Conservation (phyloP, 768 basidiomycete genomes). For the Mycena pura region DNA sequence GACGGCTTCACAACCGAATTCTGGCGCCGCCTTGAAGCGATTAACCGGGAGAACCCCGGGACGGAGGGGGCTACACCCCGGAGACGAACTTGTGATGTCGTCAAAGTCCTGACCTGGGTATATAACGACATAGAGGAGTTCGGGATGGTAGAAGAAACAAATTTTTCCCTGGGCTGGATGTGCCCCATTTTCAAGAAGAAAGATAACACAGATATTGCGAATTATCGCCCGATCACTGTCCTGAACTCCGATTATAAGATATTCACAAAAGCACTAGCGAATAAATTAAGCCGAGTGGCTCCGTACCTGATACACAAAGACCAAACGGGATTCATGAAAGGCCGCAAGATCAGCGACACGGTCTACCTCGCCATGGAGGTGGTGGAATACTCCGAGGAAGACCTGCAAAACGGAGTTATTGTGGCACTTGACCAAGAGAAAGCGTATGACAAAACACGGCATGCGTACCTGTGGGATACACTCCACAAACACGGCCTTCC, state of each 20-base stretch:
- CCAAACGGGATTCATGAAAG: slow-evolving; percentile 35
- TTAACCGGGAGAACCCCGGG: neutral
- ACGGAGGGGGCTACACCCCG: neutral
- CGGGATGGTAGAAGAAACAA: neutral
- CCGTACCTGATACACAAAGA: slow-evolving; percentile 10
- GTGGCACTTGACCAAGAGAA: too few species aligned
- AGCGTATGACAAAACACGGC: too few species aligned
- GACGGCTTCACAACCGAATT: neutral
- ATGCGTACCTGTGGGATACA: neutral
- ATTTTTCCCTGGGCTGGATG: neutral
- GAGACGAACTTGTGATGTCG: neutral
- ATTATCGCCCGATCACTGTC: slow-evolving; percentile 29
- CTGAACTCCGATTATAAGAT: slow-evolving; percentile 19
- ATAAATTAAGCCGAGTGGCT: slow-evolving; percentile 3
- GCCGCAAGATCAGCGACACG: slow-evolving; percentile 26
- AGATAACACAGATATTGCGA: too few species aligned
- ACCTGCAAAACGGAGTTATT: slow-evolving; percentile 17
- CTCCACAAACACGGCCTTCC: slow-evolving; percentile 10
- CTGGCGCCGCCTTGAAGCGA: neutral
- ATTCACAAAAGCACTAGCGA: slow-evolving; percentile 13
- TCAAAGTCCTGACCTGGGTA: neutral
- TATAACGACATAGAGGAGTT: neutral
- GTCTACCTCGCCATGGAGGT: slow-evolving; percentile 25
- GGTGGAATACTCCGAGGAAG: slow-evolving; percentile 3
- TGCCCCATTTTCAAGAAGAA: too few species aligned